Evolutionary conservation across 2,329 filamentous ascomycete species (phyloP), one percentile per base, ranked within the genome.

Genomic region (Diplodia seriata): DNA sequence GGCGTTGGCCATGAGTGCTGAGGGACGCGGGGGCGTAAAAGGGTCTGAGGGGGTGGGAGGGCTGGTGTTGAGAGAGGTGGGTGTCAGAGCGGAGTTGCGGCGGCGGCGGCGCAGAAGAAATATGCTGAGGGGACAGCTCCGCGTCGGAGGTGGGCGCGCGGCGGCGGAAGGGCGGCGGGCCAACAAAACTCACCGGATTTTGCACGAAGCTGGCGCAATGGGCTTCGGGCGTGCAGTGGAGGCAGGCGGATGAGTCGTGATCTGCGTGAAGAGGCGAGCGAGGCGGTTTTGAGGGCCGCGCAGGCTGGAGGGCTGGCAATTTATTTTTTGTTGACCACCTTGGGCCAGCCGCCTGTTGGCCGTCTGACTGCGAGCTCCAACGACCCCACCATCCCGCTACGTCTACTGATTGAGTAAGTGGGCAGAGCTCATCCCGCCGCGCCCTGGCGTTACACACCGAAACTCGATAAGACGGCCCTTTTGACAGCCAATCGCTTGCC

Each of bases 1-100:
- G 80, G 93, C 90, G 78, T 89, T 91, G 68, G 86, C 86, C 87
- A 89, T 89, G 76, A 29, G n/a, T 64, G 68, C 50, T 59, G 38
- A 56, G 31, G 66, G 54, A 69, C 47, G 29, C 51, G 66, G n/a
- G 69, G 49, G 43, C 31, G 63, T 43, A 55, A 14, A 15, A 18
- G 38, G 51, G 8, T 51, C 18, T 8, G 38, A 12, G 38, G 53
- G 38, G 40, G 40, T 40, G 26, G 40, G 11, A 20, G 36, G 18
- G n/a, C 59, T 63, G 59, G 59, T 51, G 59, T 63, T 63, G 59
- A 26, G 59, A 18, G 36, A 54, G n/a, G 29, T 40, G 38, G 54
- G 54, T 63, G 59, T 63, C 29, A 63, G 59, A 49, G 59, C 47
- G 59, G 59, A 49, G 63, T 47, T 63, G 63, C 63, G 63, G 64